Evolutionary conservation across 805 yeast genomes (phyloP), one percentile per base, ranked within the genome.

Genomic region (Candida berthetii): DNA sequence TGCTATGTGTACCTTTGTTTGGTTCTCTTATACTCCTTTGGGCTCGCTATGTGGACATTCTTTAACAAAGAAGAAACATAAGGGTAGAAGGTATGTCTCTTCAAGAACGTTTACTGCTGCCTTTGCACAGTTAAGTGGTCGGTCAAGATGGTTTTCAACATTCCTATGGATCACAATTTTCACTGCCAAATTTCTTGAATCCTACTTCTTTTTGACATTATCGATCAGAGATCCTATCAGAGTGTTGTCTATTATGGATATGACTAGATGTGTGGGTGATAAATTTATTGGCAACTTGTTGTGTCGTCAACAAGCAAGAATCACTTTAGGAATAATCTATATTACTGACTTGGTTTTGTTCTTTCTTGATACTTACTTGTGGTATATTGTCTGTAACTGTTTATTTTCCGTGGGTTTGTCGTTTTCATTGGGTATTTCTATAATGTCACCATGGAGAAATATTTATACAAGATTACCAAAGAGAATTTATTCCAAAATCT

Each of bases 381-480:
- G 96, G 96, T 86, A 85, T 49, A 85, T 86, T 47, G 71, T 86
- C 31, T 82, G 90, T 76, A 85, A 81, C 52, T 81, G 93, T 4
- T 54, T 76, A 0, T 81, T 84, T 45, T 85, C 95, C 0, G 81
- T 85, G 16, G 70, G 78, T 37, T 61, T 85, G 15, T 83, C 93
- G 1, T 74, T 82, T 50, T 76, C 81, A n/a, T 68, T 82, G 48
- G 96, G 96, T 1, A 80, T 85, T 7, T 85, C 95, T 1, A 78
- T 86, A 6, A 78, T 90, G 80, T 83, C 95, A 2, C 96, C 96
- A 0, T 86, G 95, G 95, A 76, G 85, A 55, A 86, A 85, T 53
- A 76, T 83, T 24, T 86, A 80, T 57, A 74, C 87, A 4, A 65
- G 89, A 38, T 63, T 88, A 17, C 95, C 96, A 0, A 79, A 81